phyloP scores from a whole-genome alignment of 139 green algal species.

The Chlorella sp. region DNA sequence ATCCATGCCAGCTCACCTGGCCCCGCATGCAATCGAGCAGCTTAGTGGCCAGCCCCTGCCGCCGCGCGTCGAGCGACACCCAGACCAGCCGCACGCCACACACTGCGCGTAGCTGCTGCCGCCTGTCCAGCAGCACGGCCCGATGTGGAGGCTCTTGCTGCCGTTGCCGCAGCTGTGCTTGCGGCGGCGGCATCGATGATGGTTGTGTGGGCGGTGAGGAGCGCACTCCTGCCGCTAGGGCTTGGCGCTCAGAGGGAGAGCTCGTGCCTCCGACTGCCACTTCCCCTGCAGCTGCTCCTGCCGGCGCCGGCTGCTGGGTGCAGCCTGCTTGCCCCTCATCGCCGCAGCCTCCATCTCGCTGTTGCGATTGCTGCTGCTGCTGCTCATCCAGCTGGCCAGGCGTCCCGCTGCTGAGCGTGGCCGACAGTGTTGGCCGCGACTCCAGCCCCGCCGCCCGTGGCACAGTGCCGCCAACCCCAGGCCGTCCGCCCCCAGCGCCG shows the following conservation, averaged over 20 bases:
- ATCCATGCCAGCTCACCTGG: no score
- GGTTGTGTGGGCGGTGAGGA: neutral
- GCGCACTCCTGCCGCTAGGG: neutral
- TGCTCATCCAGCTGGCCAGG: no score
- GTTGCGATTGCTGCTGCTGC: neutral
- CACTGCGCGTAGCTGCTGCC: neutral
- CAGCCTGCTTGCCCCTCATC: neutral
- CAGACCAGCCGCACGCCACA: conserved; percentile 53
- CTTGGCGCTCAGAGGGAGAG: neutral
- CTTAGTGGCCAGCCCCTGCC: conserved; percentile 37
- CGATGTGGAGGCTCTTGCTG: neutral
- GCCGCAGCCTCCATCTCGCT: neutral
- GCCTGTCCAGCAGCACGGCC: conserved; percentile 14
- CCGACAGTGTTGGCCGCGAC: no score
- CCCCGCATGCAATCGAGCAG: conserved; percentile 48
- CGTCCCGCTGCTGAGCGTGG: conserved; percentile 16
- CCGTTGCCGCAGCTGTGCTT: neutral
- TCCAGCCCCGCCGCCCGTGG: no score
- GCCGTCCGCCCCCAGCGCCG: neutral
- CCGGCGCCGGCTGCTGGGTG: neutral
- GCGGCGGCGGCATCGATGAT: neutral
- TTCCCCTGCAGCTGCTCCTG: neutral
- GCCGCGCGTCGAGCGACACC: conserved; percentile 31
- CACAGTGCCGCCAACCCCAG: neutral
- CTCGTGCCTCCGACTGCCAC: neutral